These are phyloP conservation scores for Aureobasidium sp. DNA, from an alignment of 2,329 filamentous ascomycete species.

Conservation along the genomic window DNA sequence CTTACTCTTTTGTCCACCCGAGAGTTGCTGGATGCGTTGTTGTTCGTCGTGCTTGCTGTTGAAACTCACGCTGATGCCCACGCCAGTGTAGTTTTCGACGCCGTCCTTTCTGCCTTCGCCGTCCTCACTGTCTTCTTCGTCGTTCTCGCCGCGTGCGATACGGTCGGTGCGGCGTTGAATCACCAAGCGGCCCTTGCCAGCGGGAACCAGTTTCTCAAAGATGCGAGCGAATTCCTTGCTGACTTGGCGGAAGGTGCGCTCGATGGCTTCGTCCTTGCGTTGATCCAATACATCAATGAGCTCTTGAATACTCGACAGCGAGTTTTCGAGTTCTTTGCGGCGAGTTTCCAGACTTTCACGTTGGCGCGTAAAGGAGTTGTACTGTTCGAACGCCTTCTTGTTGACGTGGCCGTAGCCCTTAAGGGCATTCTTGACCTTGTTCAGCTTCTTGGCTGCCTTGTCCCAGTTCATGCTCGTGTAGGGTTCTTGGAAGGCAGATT, in stretches of 20 bases:
- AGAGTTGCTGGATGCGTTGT: slow-evolving; percentile 94
- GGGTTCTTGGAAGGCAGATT: slow-evolving; percentile 79
- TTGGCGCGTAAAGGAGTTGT: slow-evolving; percentile 92
- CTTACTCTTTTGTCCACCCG: slow-evolving; percentile 94
- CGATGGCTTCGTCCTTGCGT: slow-evolving; percentile 94
- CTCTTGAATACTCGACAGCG: slow-evolving; percentile 81
- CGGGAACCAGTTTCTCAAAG: slow-evolving; percentile 90
- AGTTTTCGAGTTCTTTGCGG: slow-evolving; percentile 77
- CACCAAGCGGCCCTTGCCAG: slow-evolving; percentile 81
- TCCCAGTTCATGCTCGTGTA: slow-evolving; percentile 79
- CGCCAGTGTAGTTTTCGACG: slow-evolving; percentile 93
- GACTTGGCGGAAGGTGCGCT: slow-evolving; percentile 97
- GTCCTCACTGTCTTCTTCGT: slow-evolving; percentile 45
- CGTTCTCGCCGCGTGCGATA: slow-evolving; percentile 51
- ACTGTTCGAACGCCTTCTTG: slow-evolving; percentile 99
- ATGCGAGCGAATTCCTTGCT: slow-evolving; percentile 87
- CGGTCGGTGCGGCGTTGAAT: slow-evolving; percentile 87
- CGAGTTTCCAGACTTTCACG: slow-evolving; percentile 80
- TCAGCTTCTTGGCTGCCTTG: slow-evolving; percentile 58
- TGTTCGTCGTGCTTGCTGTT: slow-evolving; percentile 98
- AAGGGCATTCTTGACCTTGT: slow-evolving; percentile 84
- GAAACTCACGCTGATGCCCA: slow-evolving; percentile 95
- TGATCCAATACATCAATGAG: slow-evolving; percentile 89
- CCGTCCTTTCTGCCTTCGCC: slow-evolving; percentile 37
- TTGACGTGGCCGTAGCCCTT: slow-evolving; percentile 98